Conservation (phyloP, 2,329 filamentous ascomycete species). For the Cladosporium halotolerans region DNA sequence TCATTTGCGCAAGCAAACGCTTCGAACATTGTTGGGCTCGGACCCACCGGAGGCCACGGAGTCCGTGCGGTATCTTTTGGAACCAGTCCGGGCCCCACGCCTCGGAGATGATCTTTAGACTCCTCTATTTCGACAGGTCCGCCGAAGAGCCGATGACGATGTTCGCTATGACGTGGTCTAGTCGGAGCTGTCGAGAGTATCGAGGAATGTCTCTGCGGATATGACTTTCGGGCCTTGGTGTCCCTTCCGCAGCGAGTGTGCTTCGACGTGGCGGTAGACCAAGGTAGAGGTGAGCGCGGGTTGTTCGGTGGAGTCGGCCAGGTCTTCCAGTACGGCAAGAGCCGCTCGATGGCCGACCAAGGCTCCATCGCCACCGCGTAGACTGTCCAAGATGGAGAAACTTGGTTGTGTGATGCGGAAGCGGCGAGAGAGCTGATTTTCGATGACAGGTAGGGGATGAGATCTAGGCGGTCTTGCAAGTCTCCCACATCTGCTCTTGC, state of each 20-base stretch:
- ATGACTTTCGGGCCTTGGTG: not conserved
- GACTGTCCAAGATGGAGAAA: not conserved
- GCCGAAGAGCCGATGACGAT: constrained; percentile 2
- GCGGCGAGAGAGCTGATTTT: not conserved
- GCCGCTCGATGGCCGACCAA: not conserved
- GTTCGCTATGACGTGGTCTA: not conserved
- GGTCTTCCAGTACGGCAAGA: not conserved
- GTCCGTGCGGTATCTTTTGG: not conserved
- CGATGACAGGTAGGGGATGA: not conserved
- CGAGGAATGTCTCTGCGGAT: not conserved
- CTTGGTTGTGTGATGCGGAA: not conserved
- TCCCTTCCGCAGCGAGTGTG: not conserved
- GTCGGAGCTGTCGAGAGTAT: not conserved
- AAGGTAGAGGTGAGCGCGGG: not conserved
- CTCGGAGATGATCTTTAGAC: not conserved
- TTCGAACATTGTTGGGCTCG: not conserved
- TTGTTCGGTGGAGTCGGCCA: not conserved
- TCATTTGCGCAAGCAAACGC: not conserved
- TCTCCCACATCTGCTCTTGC: not conserved
- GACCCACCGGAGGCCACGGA: not conserved
- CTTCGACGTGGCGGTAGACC: not conserved
- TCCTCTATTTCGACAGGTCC: not conserved
- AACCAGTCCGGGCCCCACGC: not conserved
- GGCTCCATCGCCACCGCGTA: not conserved
- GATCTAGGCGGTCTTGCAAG: not conserved